Percentiles rank a stretch among this genome's conserved stretches.
Evolutionary conservation across 1,284 basidiomycete species (phyloP).

Genomic region (Porphyrellus sp.): DNA sequence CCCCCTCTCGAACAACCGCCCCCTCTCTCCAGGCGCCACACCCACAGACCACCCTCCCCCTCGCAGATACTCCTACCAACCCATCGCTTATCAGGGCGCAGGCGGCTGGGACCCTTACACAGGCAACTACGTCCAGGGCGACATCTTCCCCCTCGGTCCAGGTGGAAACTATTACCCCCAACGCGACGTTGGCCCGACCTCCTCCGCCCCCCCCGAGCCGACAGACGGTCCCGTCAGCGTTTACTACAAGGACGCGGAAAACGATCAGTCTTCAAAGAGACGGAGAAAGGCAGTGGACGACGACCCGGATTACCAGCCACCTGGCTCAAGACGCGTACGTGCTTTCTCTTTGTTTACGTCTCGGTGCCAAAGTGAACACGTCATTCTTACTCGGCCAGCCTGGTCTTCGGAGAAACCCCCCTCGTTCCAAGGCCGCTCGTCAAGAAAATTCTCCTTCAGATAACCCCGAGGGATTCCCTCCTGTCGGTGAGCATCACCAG

Average conservation of each 20-base stretch:
- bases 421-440: slow-evolving; percentile 40
- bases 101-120: slow-evolving; percentile 41
- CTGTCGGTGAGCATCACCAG: slow-evolving; percentile 36
- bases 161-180: slow-evolving; percentile 40
- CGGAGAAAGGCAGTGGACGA: slow-evolving; percentile 50
- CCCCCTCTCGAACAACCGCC: slow-evolving; percentile 22
- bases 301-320: slow-evolving; percentile 51
- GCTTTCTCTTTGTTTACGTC: neutral
- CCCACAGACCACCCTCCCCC: slow-evolving; percentile 33
- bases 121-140: slow-evolving; percentile 39
- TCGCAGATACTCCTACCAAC: slow-evolving; percentile 36
- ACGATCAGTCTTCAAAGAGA: slow-evolving; percentile 47
- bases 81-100: slow-evolving; percentile 37
- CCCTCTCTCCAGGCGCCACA: slow-evolving; percentile 26
- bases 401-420: slow-evolving; percentile 41
- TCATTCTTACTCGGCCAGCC: slow-evolving; percentile 26
- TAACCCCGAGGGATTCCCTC: slow-evolving; percentile 33
- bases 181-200: slow-evolving; percentile 20
- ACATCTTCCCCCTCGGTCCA: slow-evolving; percentile 38
- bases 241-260: slow-evolving; percentile 40
- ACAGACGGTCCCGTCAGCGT: slow-evolving; percentile 26
- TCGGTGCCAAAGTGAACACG: neutral
- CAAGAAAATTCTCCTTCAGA: slow-evolving; percentile 39
- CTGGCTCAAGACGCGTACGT: slow-evolving; percentile 54
- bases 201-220: slow-evolving; percentile 32